Evolutionary conservation across 805 yeast species (phyloP), one percentile per base, ranked within the genome.

Genomic region (Metschnikowia henanensis): DNA sequence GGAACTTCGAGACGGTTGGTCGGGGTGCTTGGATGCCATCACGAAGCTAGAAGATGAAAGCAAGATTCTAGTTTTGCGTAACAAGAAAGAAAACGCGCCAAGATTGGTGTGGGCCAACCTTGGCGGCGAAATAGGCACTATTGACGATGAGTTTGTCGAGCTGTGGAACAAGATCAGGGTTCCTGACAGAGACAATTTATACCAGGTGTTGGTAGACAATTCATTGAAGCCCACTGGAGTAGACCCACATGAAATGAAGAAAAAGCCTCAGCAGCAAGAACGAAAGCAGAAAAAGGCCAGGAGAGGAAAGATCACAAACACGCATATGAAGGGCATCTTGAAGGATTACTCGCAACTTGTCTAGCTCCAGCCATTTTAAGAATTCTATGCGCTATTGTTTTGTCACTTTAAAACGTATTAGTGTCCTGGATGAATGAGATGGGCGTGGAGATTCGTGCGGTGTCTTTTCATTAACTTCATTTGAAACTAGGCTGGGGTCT

Each of bases 201-300:
- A 95, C 20, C 80, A 83, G 43, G 80, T 81, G 45, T 74, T 94
- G 50, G 77, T 84, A 46, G 87, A 82, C 47, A 82, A 87, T 47
- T 92, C 96, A n/a, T 76, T 94, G 63, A 94, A 90, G 64, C 99
- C 99, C 8, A 92, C 98, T 0, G 86, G 94, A 59, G 94, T 90
- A n/a, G 99, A 94, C 61, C 98, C 99, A n/a, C 87, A 90, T 32
- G 79, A 87, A n/a, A 68, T 90, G 47, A 87, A 84, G 65, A 84
- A 82, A 60, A 79, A 77, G 43, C 79, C 77, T 35, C 70, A 64
- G 43, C 71, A 67, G 43, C 75, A 73, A 31, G 83, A 80, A 52
- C 80, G 85, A 63, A 92, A 90, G 68, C 90, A 85, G 62, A 89
- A 89, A 78, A 91, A 87, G 66, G 87, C 95, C 39, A 81, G 98